phyloP scores from a whole-genome alignment of 768 basidiomycete genomes.

The Cubamyces lactineus region DNA sequence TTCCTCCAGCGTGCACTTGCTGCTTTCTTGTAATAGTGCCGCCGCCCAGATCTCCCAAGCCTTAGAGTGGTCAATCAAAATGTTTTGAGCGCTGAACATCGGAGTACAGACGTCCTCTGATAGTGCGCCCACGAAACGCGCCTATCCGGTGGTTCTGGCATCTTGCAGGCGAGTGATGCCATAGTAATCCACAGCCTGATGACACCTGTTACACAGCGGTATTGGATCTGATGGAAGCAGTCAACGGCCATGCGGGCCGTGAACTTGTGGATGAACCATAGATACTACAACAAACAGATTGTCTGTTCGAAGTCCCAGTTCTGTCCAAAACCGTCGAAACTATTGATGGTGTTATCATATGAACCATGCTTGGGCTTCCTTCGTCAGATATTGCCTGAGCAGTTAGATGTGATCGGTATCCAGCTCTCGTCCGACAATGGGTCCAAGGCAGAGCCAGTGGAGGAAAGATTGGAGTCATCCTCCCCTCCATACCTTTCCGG shows the following conservation, averaged over 20 bases:
- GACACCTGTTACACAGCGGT: not conserved
- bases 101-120: not conserved
- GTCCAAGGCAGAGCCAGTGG: not conserved
- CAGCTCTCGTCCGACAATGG: not conserved
- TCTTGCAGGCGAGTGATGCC: not conserved
- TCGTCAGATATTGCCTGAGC: not conserved
- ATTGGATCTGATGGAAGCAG: not conserved
- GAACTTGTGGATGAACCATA: not conserved
- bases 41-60: not conserved
- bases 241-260: not conserved
- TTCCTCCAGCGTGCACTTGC: not conserved
- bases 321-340: not conserved
- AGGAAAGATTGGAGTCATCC: slow-evolving; percentile 1
- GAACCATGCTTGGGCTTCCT: not conserved
- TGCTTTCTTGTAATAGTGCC: not conserved
- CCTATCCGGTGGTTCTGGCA: not conserved
- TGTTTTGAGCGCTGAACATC: not conserved
- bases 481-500: slow-evolving; percentile 1
- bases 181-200: not conserved
- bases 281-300: not conserved
- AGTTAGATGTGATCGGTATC: not conserved
- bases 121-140: not conserved
- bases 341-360: slow-evolving; percentile 1
- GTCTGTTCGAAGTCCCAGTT: not conserved
- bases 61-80: not conserved